Percentiles rank a stretch among this genome's conserved stretches.
Conservation (phyloP, 345 rosid genomes). For the Eucalyptus shirleyi region DNA sequence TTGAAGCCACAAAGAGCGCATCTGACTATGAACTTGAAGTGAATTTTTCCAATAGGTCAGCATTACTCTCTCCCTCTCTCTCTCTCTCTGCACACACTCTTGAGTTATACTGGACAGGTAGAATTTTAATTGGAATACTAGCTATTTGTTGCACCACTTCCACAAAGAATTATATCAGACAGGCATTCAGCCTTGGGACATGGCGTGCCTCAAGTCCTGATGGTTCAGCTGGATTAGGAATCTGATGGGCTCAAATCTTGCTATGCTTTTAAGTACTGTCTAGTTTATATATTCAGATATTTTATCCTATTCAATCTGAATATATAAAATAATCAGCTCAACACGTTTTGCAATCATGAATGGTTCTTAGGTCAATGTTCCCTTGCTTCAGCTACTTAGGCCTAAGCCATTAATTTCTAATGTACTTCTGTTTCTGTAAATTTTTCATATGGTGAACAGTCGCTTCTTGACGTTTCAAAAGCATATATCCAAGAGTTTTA, state of each 20-base stretch:
- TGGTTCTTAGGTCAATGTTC: neutral
- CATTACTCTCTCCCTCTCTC: neutral
- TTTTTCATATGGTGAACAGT: neutral
- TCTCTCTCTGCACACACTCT: neutral
- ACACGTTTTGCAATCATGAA: neutral
- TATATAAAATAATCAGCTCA: neutral
- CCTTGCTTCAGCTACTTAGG: neutral
- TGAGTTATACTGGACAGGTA: neutral
- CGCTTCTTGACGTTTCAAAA: neutral
- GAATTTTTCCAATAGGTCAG: conserved; percentile 62
- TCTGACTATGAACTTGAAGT: conserved; percentile 85
- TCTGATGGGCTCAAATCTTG: neutral
- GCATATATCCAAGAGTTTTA: neutral
- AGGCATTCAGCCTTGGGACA: neutral
- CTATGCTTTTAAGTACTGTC: neutral
- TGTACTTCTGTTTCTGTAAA: neutral
- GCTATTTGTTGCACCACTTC: neutral
- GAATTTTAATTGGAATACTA: neutral
- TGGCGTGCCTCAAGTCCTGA: neutral
- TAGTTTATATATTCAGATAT: neutral
- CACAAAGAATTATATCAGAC: neutral
- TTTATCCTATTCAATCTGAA: neutral
- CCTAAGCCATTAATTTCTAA: neutral
- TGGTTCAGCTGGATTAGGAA: neutral
- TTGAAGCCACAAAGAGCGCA: conserved; percentile 65